Percentiles rank a stretch among this genome's conserved stretches.
These are phyloP conservation scores for Colletotrichum kahawae DNA, from an alignment of 2,329 filamentous ascomycete species.

Conservation along the genomic window DNA sequence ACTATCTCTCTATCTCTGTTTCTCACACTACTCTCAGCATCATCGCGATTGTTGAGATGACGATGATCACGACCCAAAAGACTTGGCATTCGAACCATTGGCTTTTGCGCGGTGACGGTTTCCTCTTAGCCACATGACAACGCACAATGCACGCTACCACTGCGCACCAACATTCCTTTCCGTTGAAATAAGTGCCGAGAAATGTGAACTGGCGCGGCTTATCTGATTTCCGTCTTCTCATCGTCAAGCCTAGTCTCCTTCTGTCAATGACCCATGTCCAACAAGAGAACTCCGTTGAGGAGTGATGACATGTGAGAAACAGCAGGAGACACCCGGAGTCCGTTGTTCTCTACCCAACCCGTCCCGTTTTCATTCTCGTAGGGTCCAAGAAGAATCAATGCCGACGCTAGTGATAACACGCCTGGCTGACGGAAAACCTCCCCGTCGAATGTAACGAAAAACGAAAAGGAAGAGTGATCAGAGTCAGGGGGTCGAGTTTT, in stretches of 20 bases:
- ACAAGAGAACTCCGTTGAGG: background rate
- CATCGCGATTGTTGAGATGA: background rate
- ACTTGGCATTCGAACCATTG: conserved; percentile 11
- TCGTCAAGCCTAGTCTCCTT: background rate
- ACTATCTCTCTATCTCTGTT: background rate
- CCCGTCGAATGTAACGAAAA: background rate
- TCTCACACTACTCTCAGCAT: background rate
- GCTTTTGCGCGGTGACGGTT: background rate
- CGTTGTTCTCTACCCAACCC: background rate
- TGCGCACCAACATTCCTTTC: background rate
- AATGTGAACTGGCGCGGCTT: background rate
- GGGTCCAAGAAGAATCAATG: background rate
- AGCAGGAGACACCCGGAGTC: background rate
- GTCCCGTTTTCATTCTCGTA: background rate
- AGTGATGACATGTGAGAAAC: background rate
- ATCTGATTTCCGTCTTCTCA: background rate
- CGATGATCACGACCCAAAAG: background rate
- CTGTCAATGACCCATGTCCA: no score
- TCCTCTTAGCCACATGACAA: background rate
- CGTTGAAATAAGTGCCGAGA: background rate
- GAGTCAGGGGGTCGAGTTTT: background rate
- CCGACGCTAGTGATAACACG: conserved; percentile 2
- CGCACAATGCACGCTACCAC: background rate
- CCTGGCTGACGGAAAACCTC: background rate
- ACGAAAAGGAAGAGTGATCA: background rate